A percentile compares a stretch with the other conserved stretches of the same genome.
Conservation (phyloP, 257 asterid genomes). For the Scutellaria barbata region DNA sequence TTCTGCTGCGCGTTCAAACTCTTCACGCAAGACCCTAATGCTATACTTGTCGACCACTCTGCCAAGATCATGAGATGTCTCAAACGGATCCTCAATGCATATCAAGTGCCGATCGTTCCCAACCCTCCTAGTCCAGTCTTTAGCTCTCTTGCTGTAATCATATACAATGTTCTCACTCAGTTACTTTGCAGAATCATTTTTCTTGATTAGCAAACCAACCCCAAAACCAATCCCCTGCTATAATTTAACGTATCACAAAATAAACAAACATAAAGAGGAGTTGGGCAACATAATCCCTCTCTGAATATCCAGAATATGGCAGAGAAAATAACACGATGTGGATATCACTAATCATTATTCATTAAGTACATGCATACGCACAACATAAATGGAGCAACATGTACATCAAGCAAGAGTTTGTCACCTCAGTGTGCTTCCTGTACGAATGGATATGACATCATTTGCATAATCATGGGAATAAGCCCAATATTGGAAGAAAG, state of each 20-base stretch:
- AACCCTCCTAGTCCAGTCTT: constrained; percentile 94
- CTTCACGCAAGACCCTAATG: constrained; percentile 87
- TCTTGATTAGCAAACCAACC: neutral
- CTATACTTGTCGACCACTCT: constrained; percentile 88
- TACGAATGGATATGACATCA: constrained; percentile 87
- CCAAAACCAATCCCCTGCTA: neutral
- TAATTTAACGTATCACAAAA: neutral
- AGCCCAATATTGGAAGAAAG: constrained; percentile 92
- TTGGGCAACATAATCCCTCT: neutral
- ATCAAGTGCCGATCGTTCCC: constrained; percentile 95
- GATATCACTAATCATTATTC: neutral
- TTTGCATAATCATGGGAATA: constrained; percentile 82
- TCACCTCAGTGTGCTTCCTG: constrained; percentile 79
- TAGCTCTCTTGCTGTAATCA: constrained; percentile 68
- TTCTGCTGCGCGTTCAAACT: constrained; percentile 94
- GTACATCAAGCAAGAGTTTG: constrained; percentile 10
- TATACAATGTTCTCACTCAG: constrained; percentile 8
- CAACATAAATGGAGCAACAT: neutral
- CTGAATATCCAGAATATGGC: neutral
- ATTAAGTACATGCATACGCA: neutral
- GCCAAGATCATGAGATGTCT: constrained; percentile 89
- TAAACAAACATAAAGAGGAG: neutral
- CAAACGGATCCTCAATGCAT: constrained; percentile 98
- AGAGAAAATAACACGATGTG: neutral
- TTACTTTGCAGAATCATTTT: neutral